phyloP scores from a whole-genome alignment of 1,284 basidiomycete species.

The Ganoderma meredithae region DNA sequence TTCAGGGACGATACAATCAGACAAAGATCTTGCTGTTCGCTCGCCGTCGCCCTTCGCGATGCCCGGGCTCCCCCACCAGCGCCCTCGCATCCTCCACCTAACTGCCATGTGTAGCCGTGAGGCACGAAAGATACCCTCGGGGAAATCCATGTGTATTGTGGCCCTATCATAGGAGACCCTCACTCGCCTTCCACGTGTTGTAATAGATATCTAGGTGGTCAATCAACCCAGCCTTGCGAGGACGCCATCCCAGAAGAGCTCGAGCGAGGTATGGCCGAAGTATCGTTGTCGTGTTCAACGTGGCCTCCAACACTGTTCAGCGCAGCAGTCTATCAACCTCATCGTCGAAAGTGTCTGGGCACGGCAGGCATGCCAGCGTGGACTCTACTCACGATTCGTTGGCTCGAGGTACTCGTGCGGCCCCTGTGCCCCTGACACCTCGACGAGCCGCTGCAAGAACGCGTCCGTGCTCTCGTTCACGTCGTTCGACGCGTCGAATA shows the following conservation, averaged over 20 bases:
- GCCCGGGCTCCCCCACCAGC: background rate
- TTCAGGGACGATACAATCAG: no score
- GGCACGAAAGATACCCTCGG: background rate
- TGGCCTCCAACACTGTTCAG: conserved; percentile 42
- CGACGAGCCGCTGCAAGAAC: conserved; percentile 50
- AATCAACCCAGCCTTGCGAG: conserved; percentile 51
- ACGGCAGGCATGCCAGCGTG: background rate
- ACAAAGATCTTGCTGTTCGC: no score
- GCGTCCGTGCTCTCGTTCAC: conserved; percentile 53
- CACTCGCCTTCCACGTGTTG: conserved; percentile 46
- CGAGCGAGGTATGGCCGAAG: conserved; percentile 54
- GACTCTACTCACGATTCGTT: conserved; percentile 43
- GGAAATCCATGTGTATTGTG: background rate
- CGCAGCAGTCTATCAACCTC: background rate
- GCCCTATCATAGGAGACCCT: conserved; percentile 19
- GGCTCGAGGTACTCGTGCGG: conserved; percentile 44
- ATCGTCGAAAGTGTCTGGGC: no score
- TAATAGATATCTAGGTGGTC: conserved; percentile 58
- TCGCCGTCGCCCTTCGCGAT: background rate
- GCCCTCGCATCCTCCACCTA: background rate
- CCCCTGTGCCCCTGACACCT: conserved; percentile 49
- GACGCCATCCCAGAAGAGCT: conserved; percentile 55
- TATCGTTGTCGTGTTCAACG: conserved; percentile 41
- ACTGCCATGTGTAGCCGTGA: no score
- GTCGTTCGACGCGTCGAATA: conserved; percentile 56